Base-by-base conservation (phyloP, 2,329 filamentous ascomycete genomes). In the Curvularia spicifera region DNA sequence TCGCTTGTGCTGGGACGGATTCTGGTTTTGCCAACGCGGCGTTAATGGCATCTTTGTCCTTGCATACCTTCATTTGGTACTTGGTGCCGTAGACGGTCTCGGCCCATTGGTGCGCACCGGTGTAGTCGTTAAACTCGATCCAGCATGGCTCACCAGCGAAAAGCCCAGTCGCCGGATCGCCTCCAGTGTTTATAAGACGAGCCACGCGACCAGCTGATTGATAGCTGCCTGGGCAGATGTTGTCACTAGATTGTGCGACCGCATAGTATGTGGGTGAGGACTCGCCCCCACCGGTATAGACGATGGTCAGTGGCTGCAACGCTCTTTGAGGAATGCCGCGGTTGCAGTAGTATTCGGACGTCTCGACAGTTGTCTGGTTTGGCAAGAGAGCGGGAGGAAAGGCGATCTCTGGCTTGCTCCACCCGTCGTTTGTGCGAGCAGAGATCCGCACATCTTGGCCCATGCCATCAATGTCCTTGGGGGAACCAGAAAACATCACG, bases 361-460 rank as follows among this genome's bases (percentile, higher is more conserved):
- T 44, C 24, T 44, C 13, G 42, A 44, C 26, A 10, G 42, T 44
- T 44, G 42, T 44, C 24, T 44, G 42, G 15, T 44, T 44, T 28
- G 42, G 42, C 8, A 44, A n/a, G 20, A 44, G 42, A n/a, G 42
- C 42, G 3, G 42, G 1, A n/a, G 42, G 42, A 28, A 44, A 44
- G 13, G 42, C 42, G 9, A 28, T 10, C 15, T 44, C 42, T 28
- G 42, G 42, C 13, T 44, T 44, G 42, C 24, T 44, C 42, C 42
- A 44, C 9, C 26, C 26, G 2, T 26, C 6, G 4, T 10, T 5
- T n/a, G 42, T 28, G 24, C 22, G 26, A 24, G n/a, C 28, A 44
- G 42, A 28, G 42, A 44, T 28, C 13, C 42, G 42, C 42, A 44
- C 42, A n/a, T 44, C 42, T 44, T 44, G 42, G 7, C 42, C 42